Base-by-base conservation (phyloP, 2,329 filamentous ascomycete species). In the Fusarium xyrophilum region DNA sequence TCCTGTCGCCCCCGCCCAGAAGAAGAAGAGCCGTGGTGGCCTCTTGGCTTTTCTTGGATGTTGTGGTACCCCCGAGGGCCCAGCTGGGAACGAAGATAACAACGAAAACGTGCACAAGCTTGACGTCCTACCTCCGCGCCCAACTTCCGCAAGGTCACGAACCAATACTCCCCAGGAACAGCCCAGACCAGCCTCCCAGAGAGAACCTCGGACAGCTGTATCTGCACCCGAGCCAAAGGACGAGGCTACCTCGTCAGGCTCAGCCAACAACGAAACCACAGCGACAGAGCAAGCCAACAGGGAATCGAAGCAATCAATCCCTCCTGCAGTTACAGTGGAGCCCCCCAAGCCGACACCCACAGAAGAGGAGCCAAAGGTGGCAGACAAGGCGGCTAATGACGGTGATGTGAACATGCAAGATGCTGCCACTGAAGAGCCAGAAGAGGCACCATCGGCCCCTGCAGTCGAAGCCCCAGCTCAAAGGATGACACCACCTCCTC, bases 401-500 rank as follows among this genome's bases (percentile, higher is more conserved):
- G 84, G 87, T 28, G 89, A 93, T 76, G 83, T 90, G 56, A 84
- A 89, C 57, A 92, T 93, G 87, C 83, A 84, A 36, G 90, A 92
- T 76, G 83, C 82, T 42, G 84, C 86, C 32, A 82, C 84, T 42
- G 81, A 84, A 61, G 81, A 84, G 61, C 76, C 82, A 36, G 82
- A 84, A 56, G 84, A 88, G 54, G 80, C 72, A 32, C 60, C 77
- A 50, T 77, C 81, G 38, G 70, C 70, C 32, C 71, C 77, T 33
- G 79, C 81, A 30, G 76, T 78, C 57, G 78, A 82, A 30, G 79
- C 81, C 39, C 70, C 78, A 47, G 59, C 73, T 36, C 71, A 71
- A 46, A 70, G 52, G 38, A 68, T 67, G 46, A 78, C 81, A 66
- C 79, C 84, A 3, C 82, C 83, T 32, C 82, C 82, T 7, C 84